Conservation (phyloP, 129 eudicot genomes). For the Chrysanthemum seticuspe region DNA sequence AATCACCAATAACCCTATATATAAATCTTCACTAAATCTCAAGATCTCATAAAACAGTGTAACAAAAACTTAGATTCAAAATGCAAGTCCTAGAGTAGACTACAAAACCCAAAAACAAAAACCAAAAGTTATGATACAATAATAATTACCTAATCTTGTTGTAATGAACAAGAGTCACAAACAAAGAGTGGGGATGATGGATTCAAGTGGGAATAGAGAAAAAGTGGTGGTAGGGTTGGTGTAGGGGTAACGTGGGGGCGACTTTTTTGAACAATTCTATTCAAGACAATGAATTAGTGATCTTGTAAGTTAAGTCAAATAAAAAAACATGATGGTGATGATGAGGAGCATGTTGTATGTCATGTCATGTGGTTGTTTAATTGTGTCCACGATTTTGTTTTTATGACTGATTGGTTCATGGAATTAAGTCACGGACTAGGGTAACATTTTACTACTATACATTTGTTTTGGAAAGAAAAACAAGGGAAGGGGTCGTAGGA, state of each 20-base stretch:
- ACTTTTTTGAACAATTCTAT: constrained; percentile 39
- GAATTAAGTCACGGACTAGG: no score
- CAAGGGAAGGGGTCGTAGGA: no score
- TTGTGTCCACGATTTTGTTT: constrained; percentile 27
- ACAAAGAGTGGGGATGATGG: constrained; percentile 18
- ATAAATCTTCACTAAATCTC: constrained; percentile 19
- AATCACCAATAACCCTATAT: constrained; percentile 29
- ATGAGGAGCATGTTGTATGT: constrained; percentile 62
- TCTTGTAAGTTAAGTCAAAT: constrained; percentile 50
- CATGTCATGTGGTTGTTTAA: constrained; percentile 34
- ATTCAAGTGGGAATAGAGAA: constrained; percentile 18
- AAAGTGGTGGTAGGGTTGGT: constrained; percentile 30
- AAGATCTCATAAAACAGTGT: neutral
- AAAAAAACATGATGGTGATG: constrained; percentile 11
- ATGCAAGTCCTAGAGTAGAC: constrained; percentile 15
- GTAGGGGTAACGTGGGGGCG: constrained; percentile 64
- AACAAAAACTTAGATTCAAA: constrained; percentile 20
- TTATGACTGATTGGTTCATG: neutral
- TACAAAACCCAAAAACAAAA: constrained; percentile 16
- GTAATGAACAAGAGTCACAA: neutral
- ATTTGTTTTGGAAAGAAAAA: no score
- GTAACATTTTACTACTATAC: no score
- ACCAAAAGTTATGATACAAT: constrained; percentile 17
- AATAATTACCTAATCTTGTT: neutral
- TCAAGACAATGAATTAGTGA: constrained; percentile 6